Evolutionary conservation across 148 eudicot species (phyloP).

Genomic region (Hydrangea macrophylla): DNA sequence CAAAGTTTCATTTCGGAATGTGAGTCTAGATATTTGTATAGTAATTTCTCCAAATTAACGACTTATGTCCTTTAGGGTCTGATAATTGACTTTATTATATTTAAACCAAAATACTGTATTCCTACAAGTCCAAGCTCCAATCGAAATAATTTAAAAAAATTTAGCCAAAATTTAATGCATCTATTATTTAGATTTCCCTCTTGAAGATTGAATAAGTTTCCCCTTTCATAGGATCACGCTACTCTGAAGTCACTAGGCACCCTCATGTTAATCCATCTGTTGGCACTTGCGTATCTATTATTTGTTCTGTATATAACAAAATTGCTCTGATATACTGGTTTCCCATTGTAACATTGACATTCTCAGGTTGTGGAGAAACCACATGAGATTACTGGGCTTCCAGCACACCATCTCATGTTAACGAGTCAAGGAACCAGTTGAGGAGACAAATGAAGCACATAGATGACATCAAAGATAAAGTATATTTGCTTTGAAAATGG

Average conservation of each 20-base stretch:
- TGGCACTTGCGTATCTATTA: not conserved
- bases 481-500: not conserved
- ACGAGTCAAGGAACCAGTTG: not conserved
- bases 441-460: not conserved
- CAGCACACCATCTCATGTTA: not conserved
- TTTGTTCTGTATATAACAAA: not conserved
- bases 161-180: not conserved
- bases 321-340: not conserved
- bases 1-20: not conserved
- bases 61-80: not conserved
- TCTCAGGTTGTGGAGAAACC: not conserved
- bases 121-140: not conserved
- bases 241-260: not conserved
- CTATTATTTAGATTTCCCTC: not conserved
- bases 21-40: not conserved
- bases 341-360: constrained; percentile 7
- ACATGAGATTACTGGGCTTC: not conserved
- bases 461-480: not conserved
- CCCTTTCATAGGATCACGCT: not conserved
- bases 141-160: too few species aligned
- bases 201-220: not conserved
- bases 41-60: not conserved
- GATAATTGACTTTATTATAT: not conserved
- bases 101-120: not conserved
- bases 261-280: not conserved